Evolutionary conservation across 495 filamentous ascomycete genomes (phyloP).

Genomic region (Parathielavia hyrcaniae): DNA sequence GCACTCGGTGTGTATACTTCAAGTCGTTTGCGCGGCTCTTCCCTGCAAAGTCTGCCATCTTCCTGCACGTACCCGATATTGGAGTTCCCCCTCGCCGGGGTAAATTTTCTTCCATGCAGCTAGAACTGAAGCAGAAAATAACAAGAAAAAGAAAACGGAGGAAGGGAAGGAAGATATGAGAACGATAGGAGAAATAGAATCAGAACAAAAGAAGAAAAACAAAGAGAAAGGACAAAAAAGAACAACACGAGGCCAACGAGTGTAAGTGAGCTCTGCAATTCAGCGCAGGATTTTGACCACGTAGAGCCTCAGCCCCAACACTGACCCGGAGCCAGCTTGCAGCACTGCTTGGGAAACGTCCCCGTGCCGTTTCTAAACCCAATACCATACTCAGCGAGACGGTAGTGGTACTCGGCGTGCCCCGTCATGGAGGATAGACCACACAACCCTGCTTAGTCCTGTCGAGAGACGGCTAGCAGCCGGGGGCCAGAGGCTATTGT

Average conservation of each 20-base stretch:
- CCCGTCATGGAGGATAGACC: constrained; percentile 3
- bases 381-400: not conserved
- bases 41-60: constrained; percentile 23
- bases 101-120: constrained; percentile 21
- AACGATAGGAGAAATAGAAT: too few species aligned
- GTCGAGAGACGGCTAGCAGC: not conserved
- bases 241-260: constrained; percentile 5
- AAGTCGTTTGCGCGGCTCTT: not conserved
- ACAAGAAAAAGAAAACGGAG: constrained; percentile 14
- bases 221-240: too few species aligned
- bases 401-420: not conserved
- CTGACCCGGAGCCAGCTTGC: not conserved
- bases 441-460: not conserved
- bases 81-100: constrained; percentile 22
- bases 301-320: not conserved
- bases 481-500: constrained; percentile 6
- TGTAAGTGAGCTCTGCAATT: too few species aligned
- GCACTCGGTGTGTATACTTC: too few species aligned
- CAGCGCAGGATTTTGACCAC: constrained; percentile 10
- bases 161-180: too few species aligned
- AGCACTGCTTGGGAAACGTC: not conserved
- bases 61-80: constrained; percentile 31
- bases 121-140: not conserved
- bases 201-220: too few species aligned
- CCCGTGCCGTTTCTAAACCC: not conserved